Conservation (phyloP, 768 basidiomycete species). For the Kwoniella dendrophila region DNA sequence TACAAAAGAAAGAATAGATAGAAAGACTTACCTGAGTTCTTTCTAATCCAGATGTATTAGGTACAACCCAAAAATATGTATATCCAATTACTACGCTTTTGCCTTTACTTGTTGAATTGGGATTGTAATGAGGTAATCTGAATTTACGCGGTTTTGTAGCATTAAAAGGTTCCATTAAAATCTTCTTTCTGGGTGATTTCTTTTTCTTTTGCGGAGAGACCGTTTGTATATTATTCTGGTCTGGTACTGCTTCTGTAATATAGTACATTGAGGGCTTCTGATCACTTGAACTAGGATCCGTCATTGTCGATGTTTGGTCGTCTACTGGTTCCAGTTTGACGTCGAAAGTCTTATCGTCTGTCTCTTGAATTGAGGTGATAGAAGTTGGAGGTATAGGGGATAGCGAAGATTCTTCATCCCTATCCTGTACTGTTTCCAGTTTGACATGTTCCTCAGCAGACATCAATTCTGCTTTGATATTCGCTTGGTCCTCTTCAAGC, state of each 20-base stretch:
- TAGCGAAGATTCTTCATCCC: not conserved
- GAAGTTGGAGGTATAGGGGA: too few species aligned
- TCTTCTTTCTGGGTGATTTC: conserved; percentile 11
- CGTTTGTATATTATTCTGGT: not conserved
- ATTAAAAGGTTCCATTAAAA: conserved; percentile 27
- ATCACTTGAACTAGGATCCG: too few species aligned
- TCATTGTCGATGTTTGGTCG: too few species aligned
- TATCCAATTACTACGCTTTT: conserved; percentile 54
- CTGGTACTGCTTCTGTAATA: too few species aligned
- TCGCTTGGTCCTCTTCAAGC: too few species aligned
- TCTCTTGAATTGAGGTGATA: too few species aligned
- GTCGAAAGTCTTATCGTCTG: conserved; percentile 2
- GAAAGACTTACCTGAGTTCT: conserved; percentile 65
- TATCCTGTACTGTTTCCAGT: not conserved
- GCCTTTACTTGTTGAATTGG: not conserved
- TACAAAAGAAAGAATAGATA: not conserved
- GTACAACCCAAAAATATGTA: conserved; percentile 74
- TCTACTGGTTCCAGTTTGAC: conserved; percentile 10
- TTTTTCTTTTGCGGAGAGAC: not conserved
- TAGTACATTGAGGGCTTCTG: too few species aligned
- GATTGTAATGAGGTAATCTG: conserved; percentile 22
- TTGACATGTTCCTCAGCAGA: not conserved
- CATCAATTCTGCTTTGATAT: not conserved
- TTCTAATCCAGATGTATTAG: conserved; percentile 75
- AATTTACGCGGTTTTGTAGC: conserved; percentile 39